Evolutionary conservation across 2,329 filamentous ascomycete genomes (phyloP), one percentile per base, ranked within the genome.

Genomic region (Penicillium sp.): DNA sequence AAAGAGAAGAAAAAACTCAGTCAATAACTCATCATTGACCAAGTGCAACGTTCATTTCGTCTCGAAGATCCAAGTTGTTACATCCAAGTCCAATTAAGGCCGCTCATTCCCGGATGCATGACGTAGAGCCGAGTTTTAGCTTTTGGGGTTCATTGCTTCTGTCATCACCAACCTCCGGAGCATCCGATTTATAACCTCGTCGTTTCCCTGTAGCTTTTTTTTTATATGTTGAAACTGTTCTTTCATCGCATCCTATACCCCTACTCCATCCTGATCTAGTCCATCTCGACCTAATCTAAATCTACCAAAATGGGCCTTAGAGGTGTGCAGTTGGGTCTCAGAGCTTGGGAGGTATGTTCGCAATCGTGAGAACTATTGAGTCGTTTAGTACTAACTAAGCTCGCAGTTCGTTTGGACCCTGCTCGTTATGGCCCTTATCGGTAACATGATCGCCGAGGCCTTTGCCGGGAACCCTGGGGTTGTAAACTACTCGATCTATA

Each of bases 371-470:
- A 48, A 25, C 46, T 12, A 30, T 11, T 11, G 8, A n/a, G 46
- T 31, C 12, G 30, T 11, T 14, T 7, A 25, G 11, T 50, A 38
- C 55, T 51, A 44, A 64, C 48, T n/a, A 28, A 11, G 14, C 31
- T 26, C 36, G 28, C 40, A 87, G 83, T 82, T 86, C 71, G 47
- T 85, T 66, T 85, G 80, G 74, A 77, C 82, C 33, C 69, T 86
- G 54, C 77, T 88, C 65, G 72, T 86, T 67, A 82, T 86, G 76
- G 78, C 83, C 12, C 76, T 88, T 43, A 69, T 85, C 62, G 85
- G 84, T 62, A 84, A 86, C 77, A 85, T 86, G 76, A 84, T 87
- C 67, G 76, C 78, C 49, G 74, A 78, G 37, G 73, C 79, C 5
- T 75, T 73, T 55, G 65, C 74, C 50, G 82, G 84, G 28, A 82